phyloP scores from a whole-genome alignment of 805 yeast genomes.

The Myxozyma monticola region DNA sequence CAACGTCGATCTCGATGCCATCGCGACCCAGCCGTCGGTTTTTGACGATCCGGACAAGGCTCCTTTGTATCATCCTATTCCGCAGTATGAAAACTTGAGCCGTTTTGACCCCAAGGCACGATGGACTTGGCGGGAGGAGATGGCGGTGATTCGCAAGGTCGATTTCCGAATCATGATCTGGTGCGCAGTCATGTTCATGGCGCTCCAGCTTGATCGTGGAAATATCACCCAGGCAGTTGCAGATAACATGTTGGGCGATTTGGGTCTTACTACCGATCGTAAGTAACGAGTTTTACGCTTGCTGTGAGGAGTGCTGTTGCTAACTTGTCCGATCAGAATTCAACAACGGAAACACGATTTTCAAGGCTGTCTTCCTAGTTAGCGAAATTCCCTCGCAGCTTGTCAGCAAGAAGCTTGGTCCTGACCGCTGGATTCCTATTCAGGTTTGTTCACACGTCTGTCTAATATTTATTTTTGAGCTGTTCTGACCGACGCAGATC shows the following conservation, averaged over 20 bases:
- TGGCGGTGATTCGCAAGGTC: conserved; percentile 48
- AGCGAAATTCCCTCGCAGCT: conserved; percentile 69
- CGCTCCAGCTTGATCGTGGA: conserved; percentile 57
- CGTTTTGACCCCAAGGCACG: conserved; percentile 58
- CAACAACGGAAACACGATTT: conserved; percentile 45
- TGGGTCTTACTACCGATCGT: conserved; percentile 52
- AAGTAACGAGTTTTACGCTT: not conserved
- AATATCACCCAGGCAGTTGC: conserved; percentile 57
- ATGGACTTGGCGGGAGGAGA: conserved; percentile 59
- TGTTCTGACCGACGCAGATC: conserved; percentile 34
- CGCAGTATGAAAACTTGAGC: conserved; percentile 34
- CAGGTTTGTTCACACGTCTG: conserved; percentile 38
- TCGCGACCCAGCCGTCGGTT: conserved; percentile 29
- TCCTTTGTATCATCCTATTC: conserved; percentile 14
- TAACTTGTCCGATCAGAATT: not conserved
- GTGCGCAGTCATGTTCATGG: conserved; percentile 58
- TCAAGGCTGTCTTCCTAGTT: conserved; percentile 51
- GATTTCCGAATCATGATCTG: conserved; percentile 55
- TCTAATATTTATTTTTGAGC: too few species aligned
- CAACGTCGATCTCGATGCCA: conserved; percentile 13
- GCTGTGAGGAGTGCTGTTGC: too few species aligned
- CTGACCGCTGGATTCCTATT: conserved; percentile 61
- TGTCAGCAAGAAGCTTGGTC: conserved; percentile 62
- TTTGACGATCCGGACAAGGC: conserved; percentile 31
- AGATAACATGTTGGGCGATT: conserved; percentile 53